phyloP scores from a whole-genome alignment of 495 filamentous ascomycete species.

The Alectoria sarmentosa region DNA sequence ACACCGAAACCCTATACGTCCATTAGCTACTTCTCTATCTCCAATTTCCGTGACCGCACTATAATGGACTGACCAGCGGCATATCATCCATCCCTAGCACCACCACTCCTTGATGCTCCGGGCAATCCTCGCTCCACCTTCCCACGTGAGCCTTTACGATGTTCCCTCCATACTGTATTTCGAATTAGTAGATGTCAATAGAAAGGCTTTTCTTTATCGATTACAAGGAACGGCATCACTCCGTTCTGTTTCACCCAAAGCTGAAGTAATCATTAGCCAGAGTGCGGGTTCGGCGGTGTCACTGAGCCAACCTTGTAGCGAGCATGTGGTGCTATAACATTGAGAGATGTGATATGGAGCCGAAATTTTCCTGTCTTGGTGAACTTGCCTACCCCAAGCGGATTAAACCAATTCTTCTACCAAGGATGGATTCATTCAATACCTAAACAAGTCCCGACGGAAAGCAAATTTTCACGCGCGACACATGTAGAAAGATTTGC shows the following conservation, averaged over 20 bases:
- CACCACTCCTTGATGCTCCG: constrained; percentile 39
- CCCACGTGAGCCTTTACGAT: constrained; percentile 90
- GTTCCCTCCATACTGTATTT: constrained; percentile 63
- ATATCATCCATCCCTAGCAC: constrained; percentile 40
- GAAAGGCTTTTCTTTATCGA: not conserved
- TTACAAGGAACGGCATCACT: constrained; percentile 68
- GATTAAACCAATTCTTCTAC: not conserved
- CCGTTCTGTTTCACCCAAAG: constrained; percentile 87
- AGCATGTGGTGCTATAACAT: constrained; percentile 79
- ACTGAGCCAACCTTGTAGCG: constrained; percentile 63
- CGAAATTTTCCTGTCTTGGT: constrained; percentile 90
- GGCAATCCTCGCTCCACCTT: constrained; percentile 77
- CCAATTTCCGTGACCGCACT: not conserved
- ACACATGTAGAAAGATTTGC: constrained; percentile 87
- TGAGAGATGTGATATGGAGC: constrained; percentile 75
- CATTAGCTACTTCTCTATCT: not conserved
- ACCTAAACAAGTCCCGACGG: constrained; percentile 76
- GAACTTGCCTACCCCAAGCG: constrained; percentile 42
- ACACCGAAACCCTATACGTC: constrained; percentile 64
- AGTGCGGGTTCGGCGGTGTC: not conserved
- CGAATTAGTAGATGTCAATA: not conserved
- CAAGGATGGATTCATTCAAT: constrained; percentile 26
- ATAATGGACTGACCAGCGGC: constrained; percentile 40
- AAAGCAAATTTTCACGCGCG: constrained; percentile 69
- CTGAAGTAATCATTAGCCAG: not conserved